Evolutionary conservation across 2,329 filamentous ascomycete genomes (phyloP), one percentile per base, ranked within the genome.

Genomic region (Sordariomycetes sp.): DNA sequence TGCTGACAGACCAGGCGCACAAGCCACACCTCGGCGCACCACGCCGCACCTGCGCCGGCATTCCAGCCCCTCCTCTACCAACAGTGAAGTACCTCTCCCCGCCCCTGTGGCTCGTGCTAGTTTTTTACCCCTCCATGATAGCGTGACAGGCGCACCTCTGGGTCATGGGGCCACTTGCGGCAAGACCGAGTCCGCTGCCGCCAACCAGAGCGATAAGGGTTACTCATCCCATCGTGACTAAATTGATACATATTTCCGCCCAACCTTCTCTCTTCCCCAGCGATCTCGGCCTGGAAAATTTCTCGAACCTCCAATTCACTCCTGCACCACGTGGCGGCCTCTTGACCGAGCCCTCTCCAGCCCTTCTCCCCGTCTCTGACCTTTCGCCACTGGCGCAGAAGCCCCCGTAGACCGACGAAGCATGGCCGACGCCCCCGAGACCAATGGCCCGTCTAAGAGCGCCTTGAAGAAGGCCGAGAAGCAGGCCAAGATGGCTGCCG

Each of bases 391-490:
- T 32, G 28, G 43, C 46, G 11, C 22, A n/a, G 22, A 24, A 20
- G 18, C n/a, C 20, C 12, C 6, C n/a, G 43, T n/a, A 24, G 20
- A 50, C 22, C 46, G 14, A 11, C 46, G 46, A 50, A 22, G 59
- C 62, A 71, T 70, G 65, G 69, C 66, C 62, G 62, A 63, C 59
- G 65, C 65, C 62, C 67, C 71, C 60, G 69, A 64, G 60, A 53
- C 63, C 51, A 61, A 57, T 14, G 66, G 64, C 61, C 75, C 73
- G 59, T 85, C 82, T 64, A 86, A 86, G 76, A 84, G 80, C 70
- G 81, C 82, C 64, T 70, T 80, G 67, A 86, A 86, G 71, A 85
- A 85, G 76, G 81, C 82, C 55, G 81, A 85, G 72, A 86, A 86
- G 75, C 76, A 80, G 68, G 80, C 80, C 61, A 80, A 80, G 68